Evolutionary conservation across 306 rosid genomes (phyloP).

Genomic region (Geum urbanum): DNA sequence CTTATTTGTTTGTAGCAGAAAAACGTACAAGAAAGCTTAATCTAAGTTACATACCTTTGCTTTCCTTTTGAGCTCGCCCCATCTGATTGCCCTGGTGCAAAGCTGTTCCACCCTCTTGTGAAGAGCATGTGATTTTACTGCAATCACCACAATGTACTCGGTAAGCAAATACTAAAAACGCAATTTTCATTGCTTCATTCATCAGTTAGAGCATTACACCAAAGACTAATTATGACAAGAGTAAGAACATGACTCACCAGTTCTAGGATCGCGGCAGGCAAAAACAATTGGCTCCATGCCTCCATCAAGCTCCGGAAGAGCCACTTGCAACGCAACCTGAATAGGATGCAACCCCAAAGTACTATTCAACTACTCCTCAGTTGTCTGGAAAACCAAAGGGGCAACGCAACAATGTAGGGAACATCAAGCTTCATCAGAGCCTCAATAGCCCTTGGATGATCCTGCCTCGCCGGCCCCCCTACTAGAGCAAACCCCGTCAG

Average conservation of each 20-base stretch:
- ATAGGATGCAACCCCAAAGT: conserved; percentile 95
- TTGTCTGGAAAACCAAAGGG: conserved; percentile 97
- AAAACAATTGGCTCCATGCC: conserved; percentile 99
- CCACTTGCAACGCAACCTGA: conserved; percentile 98
- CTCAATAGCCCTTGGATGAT: conserved; percentile 90
- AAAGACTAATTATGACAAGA: neutral
- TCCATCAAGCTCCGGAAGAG: conserved; percentile 97
- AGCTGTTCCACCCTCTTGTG: conserved; percentile 63
- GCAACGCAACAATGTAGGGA: conserved; percentile 94
- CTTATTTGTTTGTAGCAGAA: neutral
- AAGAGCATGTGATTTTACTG: conserved; percentile 65
- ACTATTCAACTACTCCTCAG: conserved; percentile 97
- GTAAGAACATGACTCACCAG: conserved; percentile 42
- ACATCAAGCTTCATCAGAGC: conserved; percentile 84
- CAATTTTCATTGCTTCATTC: neutral
- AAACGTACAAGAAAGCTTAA: neutral
- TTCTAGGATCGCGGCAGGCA: conserved; percentile 92
- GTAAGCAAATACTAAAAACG: neutral
- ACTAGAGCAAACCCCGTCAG: conserved; percentile 97
- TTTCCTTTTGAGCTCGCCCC: conserved; percentile 55
- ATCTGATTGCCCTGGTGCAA: conserved; percentile 56
- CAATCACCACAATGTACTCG: conserved; percentile 18
- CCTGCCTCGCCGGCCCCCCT: conserved; percentile 99
- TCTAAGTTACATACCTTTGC: conserved; percentile 32
- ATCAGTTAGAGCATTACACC: neutral